A percentile compares a stretch with the other conserved stretches of the same genome.
phyloP scores from a whole-genome alignment of 2,329 filamentous ascomycete species.

The Fusarium irregulare region DNA sequence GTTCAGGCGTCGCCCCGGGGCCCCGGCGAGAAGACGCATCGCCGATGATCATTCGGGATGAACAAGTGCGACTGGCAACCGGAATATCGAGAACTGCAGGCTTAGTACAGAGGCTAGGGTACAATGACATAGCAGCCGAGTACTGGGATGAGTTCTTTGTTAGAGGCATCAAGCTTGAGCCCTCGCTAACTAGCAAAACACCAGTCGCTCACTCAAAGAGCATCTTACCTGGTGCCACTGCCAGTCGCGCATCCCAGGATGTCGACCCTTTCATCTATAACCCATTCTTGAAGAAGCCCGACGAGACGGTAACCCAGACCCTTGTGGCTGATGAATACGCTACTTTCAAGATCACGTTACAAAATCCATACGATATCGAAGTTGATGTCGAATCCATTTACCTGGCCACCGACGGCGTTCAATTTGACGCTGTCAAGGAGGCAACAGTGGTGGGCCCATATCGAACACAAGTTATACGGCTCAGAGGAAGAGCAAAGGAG shows the following conservation, averaged over 20 bases:
- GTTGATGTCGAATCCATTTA: conserved; percentile 86
- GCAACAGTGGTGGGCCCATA: conserved; percentile 81
- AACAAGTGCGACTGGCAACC: conserved; percentile 84
- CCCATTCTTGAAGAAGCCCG: conserved; percentile 79
- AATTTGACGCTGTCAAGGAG: conserved; percentile 74
- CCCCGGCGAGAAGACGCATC: conserved; percentile 75
- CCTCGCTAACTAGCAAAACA: conserved; percentile 67
- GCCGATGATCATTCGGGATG: conserved; percentile 79
- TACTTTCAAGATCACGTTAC: conserved; percentile 83
- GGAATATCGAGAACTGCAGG: conserved; percentile 87
- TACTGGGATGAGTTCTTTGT: conserved; percentile 99
- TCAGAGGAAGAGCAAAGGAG: conserved; percentile 74
- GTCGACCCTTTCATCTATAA: conserved; percentile 95
- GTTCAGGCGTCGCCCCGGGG: conserved; percentile 81
- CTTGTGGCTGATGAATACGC: conserved; percentile 83
- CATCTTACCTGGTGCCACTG: conserved; percentile 62
- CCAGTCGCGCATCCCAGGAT: conserved; percentile 66
- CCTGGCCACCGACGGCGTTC: conserved; percentile 78
- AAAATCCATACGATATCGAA: conserved; percentile 95
- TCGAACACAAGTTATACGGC: conserved; percentile 79
- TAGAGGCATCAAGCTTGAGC: conserved; percentile 77
- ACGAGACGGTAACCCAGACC: conserved; percentile 71
- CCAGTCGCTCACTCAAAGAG: conserved; percentile 74
- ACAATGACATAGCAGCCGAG: conserved; percentile 77
- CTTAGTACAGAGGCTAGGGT: conserved; percentile 79